phyloP scores from a whole-genome alignment of 176 grass and related monocot genomes.

The Chrysopogon serrulatus region DNA sequence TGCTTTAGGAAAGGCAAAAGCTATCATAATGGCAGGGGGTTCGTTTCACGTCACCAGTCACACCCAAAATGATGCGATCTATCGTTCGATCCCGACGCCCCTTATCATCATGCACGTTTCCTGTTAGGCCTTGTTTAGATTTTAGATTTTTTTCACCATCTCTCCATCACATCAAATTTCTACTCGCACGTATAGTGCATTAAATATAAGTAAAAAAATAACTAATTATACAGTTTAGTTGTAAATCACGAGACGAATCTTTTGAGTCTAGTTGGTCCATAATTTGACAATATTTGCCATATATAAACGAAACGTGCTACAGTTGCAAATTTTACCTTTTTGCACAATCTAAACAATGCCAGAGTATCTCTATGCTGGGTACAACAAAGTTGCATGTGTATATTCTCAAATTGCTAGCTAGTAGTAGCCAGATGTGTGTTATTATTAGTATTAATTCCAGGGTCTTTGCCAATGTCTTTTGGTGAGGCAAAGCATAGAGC shows the following conservation, averaged over 20 bases:
- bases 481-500: neutral
- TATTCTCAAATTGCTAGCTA: neutral
- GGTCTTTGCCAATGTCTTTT: neutral
- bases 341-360: no score
- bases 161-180: no score
- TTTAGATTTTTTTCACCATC: no score
- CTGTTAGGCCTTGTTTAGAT: no score
- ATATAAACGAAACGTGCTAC: no score
- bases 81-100: neutral
- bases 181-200: no score
- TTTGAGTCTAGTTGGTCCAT: no score
- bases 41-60: constrained; percentile 35
- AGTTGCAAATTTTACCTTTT: no score
- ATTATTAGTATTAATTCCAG: neutral
- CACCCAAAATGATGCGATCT: constrained; percentile 7
- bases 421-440: neutral
- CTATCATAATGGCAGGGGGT: neutral
- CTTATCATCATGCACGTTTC: neutral
- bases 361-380: constrained; percentile 2
- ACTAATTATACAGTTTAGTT: no score
- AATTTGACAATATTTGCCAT: no score
- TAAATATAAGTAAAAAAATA: no score
- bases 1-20: constrained; percentile 19
- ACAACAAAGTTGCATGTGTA: neutral
- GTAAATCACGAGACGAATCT: no score